Percentiles rank a stretch among this genome's conserved stretches.
Conservation (phyloP, 768 basidiomycete species). For the Favolaschia claudopus region DNA sequence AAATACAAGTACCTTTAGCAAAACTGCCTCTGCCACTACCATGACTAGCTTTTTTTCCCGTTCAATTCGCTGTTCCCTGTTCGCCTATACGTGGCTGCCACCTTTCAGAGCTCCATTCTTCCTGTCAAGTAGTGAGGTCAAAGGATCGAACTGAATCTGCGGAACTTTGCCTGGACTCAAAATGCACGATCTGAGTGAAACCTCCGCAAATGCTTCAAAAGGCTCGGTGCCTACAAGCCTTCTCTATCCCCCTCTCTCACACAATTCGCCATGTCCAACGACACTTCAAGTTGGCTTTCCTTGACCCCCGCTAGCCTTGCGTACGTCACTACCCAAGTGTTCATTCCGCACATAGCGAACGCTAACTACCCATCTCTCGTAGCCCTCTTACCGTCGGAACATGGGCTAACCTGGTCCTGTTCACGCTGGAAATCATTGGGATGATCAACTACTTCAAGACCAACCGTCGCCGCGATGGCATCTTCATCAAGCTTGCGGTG, state of each 20-base stretch:
- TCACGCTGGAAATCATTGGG: constrained; percentile 4
- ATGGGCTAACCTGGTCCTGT: constrained; percentile 3
- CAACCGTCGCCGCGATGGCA: background rate
- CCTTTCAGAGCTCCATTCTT: background rate
- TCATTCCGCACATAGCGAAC: background rate
- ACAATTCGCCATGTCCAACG: constrained; percentile 7
- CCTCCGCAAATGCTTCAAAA: constrained; percentile 1
- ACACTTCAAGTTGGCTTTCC: background rate
- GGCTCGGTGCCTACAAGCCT: background rate
- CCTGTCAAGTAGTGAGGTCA: background rate
- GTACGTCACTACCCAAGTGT: background rate
- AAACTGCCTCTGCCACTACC: too few species aligned
- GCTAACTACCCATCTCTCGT: background rate
- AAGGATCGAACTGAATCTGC: constrained; percentile 1
- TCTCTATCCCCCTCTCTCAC: background rate
- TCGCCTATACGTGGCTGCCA: too few species aligned
- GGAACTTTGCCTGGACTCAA: constrained; percentile 7
- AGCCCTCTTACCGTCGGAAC: constrained; percentile 14
- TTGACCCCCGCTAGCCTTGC: constrained; percentile 3
- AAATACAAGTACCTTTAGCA: too few species aligned
- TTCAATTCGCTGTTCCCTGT: too few species aligned
- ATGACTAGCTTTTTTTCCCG: too few species aligned
- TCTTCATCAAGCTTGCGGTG: constrained; percentile 16
- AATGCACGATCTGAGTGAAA: constrained; percentile 10
- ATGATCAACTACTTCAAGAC: constrained; percentile 10